These are phyloP conservation scores for Flaveria floridana DNA, from an alignment of 140 eudicot species.

Conservation along the genomic window DNA sequence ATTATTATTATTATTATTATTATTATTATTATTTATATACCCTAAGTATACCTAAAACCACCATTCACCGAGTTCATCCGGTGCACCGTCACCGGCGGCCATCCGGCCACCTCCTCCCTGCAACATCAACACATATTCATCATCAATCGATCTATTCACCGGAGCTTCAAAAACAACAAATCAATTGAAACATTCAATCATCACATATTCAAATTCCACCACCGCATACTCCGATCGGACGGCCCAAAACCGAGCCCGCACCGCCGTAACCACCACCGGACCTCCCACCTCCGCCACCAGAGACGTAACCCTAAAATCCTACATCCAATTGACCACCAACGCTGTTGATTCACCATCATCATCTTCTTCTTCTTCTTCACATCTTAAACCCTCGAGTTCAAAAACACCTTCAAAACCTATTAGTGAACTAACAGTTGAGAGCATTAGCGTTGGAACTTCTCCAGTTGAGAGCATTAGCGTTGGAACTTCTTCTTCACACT, in stretches of 20 bases:
- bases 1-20: no score
- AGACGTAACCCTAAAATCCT: slow-evolving; percentile 31
- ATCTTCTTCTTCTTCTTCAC: slow-evolving; percentile 15
- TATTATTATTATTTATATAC: no score
- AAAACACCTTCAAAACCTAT: slow-evolving; percentile 26
- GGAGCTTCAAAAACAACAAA: background rate
- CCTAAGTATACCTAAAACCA: slow-evolving; percentile 37
- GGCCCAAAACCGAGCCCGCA: slow-evolving; percentile 36
- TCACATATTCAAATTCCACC: slow-evolving; percentile 8
- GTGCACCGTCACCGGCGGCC: slow-evolving; percentile 73
- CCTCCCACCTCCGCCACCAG: slow-evolving; percentile 25
- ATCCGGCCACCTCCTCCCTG: slow-evolving; percentile 68
- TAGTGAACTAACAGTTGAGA: slow-evolving; percentile 29
- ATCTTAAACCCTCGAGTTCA: slow-evolving; percentile 26
- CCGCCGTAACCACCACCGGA: slow-evolving; percentile 36
- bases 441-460: slow-evolving; percentile 30
- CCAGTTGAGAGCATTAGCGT: no score
- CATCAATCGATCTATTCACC: background rate
- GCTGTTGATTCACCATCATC: slow-evolving; percentile 6
- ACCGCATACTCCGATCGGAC: slow-evolving; percentile 35
- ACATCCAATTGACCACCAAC: slow-evolving; percentile 21
- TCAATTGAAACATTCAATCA: background rate
- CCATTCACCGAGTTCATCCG: slow-evolving; percentile 33
- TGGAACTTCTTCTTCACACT: no score
- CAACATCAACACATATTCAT: background rate